Percentiles rank a stretch among this genome's conserved stretches.
Evolutionary conservation across 352 stramenopile genomes (phyloP).

Genomic region (Thraustochytrium sp.): DNA sequence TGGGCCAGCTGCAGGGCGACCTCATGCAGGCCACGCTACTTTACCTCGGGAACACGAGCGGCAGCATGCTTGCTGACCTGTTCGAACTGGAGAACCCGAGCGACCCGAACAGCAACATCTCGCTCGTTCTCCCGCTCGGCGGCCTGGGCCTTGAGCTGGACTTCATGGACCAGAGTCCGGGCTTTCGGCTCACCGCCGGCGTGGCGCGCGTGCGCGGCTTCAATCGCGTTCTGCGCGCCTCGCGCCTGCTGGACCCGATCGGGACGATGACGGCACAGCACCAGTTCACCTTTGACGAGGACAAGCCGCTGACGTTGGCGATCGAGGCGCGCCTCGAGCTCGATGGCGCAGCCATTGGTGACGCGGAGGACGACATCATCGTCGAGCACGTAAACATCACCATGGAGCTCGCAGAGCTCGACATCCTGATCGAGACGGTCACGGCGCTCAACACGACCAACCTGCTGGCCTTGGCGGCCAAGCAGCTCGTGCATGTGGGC

Average conservation of each 20-base stretch:
- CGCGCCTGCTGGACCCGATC: neutral
- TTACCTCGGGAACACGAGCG: too few species aligned
- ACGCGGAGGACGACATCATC: neutral
- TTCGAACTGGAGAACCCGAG: slow-evolving; percentile 1
- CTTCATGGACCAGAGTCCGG: neutral
- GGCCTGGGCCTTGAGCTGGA: neutral
- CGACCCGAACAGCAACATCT: neutral
- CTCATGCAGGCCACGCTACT: too few species aligned
- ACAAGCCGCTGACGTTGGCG: neutral
- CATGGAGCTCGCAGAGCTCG: neutral
- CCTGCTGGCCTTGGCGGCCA: neutral
- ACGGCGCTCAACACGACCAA: neutral
- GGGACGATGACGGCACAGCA: neutral
- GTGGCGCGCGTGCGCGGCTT: neutral
- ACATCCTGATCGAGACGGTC: neutral
- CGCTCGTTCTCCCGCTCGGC: neutral
- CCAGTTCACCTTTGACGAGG: neutral
- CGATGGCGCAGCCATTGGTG: neutral
- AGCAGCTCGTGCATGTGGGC: neutral
- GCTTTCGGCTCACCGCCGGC: neutral
- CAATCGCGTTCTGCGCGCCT: neutral
- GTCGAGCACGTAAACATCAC: neutral
- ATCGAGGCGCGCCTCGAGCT: neutral
- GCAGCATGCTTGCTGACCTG: too few species aligned
- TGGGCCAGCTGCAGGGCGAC: neutral